Base-by-base conservation (phyloP, 176 grass and related monocot species). In the Calamus simplicifolius region DNA sequence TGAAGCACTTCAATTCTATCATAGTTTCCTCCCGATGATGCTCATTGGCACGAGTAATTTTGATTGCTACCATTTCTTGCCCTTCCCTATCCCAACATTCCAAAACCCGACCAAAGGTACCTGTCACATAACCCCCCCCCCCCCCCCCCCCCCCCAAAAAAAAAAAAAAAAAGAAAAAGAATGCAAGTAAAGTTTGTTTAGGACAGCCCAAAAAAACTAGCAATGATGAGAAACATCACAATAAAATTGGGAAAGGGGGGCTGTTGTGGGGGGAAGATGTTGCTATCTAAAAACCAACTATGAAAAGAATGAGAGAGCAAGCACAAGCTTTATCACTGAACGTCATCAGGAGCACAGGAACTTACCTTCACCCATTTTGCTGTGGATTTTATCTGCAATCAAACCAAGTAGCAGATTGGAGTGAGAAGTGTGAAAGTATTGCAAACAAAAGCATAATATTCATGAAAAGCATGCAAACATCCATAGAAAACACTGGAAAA, bases 51-150 rank as follows among this genome's bases (percentile, higher is more conserved):
- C 89, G 79, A 50, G 89, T 77, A 68, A 95, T 57, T 77, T 95
- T 95, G 43, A 95, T 80, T 43, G 89, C 89, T 68, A 89, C 89
- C 82, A 85, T 95, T 80, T 95, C 89, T 77, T 83, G 83, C n/a
- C 51, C 77, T 66, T 95, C 85, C 58, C 85, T 81, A 63, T 95
- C 89, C 85, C 89, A 95, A 74, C 89, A 95, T 80, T 95, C 85
- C 49, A 95, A 74, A 30, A 95, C 85, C 73, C 89, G 89, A 54
- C 89, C 81, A 85, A 85, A 95, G 25, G 89, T 95, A 80, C 89
- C 89, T 89, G 68, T 13, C 6, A 10, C 35, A 43, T 43, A 43
- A 12, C 35, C 27, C n/a, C n/a, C n/a, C n/a, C n/a, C n/a, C n/a
- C n/a, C n/a, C n/a, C n/a, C n/a, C n/a, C n/a, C n/a, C n/a, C 55